Evolutionary conservation across 202 grass and related monocot genomes (phyloP), one percentile per base, ranked within the genome.

Genomic region (Alloteropsis angusta): DNA sequence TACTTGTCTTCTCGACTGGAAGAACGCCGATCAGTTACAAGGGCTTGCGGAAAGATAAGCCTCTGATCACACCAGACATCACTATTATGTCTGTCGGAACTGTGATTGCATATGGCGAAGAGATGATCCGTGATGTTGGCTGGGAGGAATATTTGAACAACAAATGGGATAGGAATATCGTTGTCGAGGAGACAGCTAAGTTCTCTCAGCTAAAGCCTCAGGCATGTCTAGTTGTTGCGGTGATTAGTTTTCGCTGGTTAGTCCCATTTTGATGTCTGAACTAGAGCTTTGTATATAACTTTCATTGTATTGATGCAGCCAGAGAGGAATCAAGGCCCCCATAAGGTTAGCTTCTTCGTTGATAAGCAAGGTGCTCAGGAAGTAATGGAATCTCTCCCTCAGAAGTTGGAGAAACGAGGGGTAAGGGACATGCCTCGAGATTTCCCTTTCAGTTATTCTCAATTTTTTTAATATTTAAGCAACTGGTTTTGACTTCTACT

Each of bases 51-150:
- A 88, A 85, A 53, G 87, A 89, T 21, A 98, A 98, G 36, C 95
- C 95, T 56, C 50, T 98, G 65, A 53, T 98, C 45, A 92, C 89
- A 4, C 95, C 95, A 0, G 95, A 98, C 78, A 90, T 98, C 75
- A 94, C 91, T 17, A 93, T 98, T 67, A 94, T 92, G 89, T 98
- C 95, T 19, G 95, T 98, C 6, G 95, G 95, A 16, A 98, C 91
- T 21, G 92, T 94, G 78, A 94, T 98, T 72, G 76, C 92, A 15
- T 98, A 94, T 10, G 95, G 95, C 7, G 91, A 94, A 52, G 75
- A 87, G 4, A 98, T 98, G 95, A 85, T 92, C 54, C 84, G 87
- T 76, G 95, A 98, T 76, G 78, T 82, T 69, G 89, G 67, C 0
- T 93, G 95, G 95, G 91, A 86, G 4, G 48, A 87, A 62, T 57